Conservation (phyloP, 1,139 yeast species). For the Pichia inconspicua region DNA sequence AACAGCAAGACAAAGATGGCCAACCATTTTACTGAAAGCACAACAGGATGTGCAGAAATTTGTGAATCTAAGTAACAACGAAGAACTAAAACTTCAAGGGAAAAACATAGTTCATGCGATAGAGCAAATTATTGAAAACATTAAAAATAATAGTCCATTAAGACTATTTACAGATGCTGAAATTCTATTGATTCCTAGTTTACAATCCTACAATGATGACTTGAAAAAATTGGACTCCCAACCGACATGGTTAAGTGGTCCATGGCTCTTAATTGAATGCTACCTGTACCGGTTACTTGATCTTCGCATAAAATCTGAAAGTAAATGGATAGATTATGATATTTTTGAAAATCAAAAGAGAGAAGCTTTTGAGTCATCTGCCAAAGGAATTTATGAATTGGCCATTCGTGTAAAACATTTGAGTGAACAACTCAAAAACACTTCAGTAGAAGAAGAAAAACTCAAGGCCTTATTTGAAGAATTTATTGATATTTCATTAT, state of each 20-base stretch:
- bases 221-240: slow-evolving; percentile 24
- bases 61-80: slow-evolving; percentile 1
- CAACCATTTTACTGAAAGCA: slow-evolving; percentile 63
- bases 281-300: slow-evolving; percentile 67
- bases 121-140: slow-evolving; percentile 30
- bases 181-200: slow-evolving; percentile 33
- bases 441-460: slow-evolving; percentile 14
- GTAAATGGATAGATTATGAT: slow-evolving; percentile 56
- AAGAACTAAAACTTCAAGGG: slow-evolving; percentile 19
- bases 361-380: slow-evolving; percentile 67
- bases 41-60: slow-evolving; percentile 45
- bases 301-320: slow-evolving; percentile 33
- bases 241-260: slow-evolving; percentile 72
- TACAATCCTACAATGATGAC: slow-evolving; percentile 45
- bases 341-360: slow-evolving; percentile 64
- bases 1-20: slow-evolving; percentile 83
- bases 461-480: slow-evolving; percentile 60
- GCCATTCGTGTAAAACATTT: slow-evolving; percentile 60
- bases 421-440: slow-evolving; percentile 29
- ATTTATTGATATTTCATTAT: slow-evolving; percentile 77
- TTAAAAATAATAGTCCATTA: slow-evolving; percentile 38
- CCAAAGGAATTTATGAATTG: slow-evolving; percentile 72
- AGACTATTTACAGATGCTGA: slow-evolving; percentile 32
- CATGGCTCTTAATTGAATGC: slow-evolving; percentile 88
- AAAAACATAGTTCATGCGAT: slow-evolving; percentile 12